These are phyloP conservation scores for Trichoderma semiorbis DNA, from an alignment of 2,329 filamentous ascomycete genomes.

Conservation along the genomic window DNA sequence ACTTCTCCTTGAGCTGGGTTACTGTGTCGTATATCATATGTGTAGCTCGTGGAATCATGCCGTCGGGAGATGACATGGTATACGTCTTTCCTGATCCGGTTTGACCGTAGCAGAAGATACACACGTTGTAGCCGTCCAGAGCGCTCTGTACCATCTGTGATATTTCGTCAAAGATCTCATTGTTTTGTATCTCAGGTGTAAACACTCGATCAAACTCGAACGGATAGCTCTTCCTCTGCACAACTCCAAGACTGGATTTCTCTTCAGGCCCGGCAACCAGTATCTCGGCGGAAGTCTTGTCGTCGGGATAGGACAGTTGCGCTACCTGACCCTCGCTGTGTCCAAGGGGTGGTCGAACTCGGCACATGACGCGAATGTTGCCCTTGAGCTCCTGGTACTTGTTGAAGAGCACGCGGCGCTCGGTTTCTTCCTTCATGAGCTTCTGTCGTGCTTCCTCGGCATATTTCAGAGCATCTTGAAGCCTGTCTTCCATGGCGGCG, in stretches of 20 bases:
- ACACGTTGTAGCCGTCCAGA: constrained; percentile 96
- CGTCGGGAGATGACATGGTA: constrained; percentile 87
- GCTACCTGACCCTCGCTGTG: constrained; percentile 62
- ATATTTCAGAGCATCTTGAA: constrained; percentile 70
- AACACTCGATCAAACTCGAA: constrained; percentile 97
- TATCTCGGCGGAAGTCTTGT: constrained; percentile 84
- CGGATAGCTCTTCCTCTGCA: constrained; percentile 73
- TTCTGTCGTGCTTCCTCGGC: constrained; percentile 74
- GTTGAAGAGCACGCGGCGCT: constrained; percentile 90
- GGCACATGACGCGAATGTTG: constrained; percentile 97
- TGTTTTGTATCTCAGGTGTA: constrained; percentile 70
- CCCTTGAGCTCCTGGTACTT: constrained; percentile 97
- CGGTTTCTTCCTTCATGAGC: constrained; percentile 84
- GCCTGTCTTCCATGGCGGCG: constrained; percentile 72
- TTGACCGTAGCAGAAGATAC: constrained; percentile 98
- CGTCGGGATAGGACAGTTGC: constrained; percentile 74
- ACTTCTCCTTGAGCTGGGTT: constrained; percentile 78
- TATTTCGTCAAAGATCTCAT: constrained; percentile 91
- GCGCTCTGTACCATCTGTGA: constrained; percentile 95
- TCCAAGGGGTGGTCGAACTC: constrained; percentile 73
- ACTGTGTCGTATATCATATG: constrained; percentile 92
- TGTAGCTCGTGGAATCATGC: constrained; percentile 93
- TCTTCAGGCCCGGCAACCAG: constrained; percentile 79
- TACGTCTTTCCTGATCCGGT: constrained; percentile 96
- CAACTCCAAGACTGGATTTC: constrained; percentile 71